Evolutionary conservation across 768 basidiomycete genomes (phyloP), one percentile per base, ranked within the genome.

Genomic region (Tylopilus plumbeoviolaceoides): DNA sequence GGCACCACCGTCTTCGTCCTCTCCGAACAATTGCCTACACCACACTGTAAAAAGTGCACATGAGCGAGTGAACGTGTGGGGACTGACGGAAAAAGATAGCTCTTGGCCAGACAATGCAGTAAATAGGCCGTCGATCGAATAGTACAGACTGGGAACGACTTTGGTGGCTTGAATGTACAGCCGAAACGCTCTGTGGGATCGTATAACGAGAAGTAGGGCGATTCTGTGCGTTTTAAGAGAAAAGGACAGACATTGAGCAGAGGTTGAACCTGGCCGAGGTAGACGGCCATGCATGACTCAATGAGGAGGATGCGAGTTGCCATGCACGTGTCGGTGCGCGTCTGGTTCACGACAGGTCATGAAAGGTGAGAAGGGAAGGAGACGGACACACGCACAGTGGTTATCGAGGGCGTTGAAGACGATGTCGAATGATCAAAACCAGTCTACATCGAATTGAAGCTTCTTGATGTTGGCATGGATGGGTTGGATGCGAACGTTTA

Each of bases 31-130:
- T 70, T 98, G 94, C 17, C 94, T 97, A 59, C 54, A n/a, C n/a
- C 31, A 33, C 4, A 18, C n/a, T 11, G 30, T 39, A n/a, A 18
- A 23, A 36, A 36, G 44, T 10, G 15, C 28, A 45, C 15, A 27
- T 0, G 44, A n/a, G 45, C 3, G 7, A 20, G 7, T 23, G 11
- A 5, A 10, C 20, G 3, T 10, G 11, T 28, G 15, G 14, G n/a
- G n/a, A 72, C 88, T 65, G 60, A 91, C 95, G 89, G 85, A 62
- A 98, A 81, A 12, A 99, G 83, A 73, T 98, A 98, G 52, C 84
- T 94, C 69, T 98, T 99, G 28, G 92, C 93, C 97, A 99, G 3
- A 98, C 95, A 46, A 99, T 98, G 64, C 95, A 99, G 63, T 99
- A 97, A 47, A 98, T 97, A 0, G 97, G 93, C 58, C 0, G 97